Conservation (phyloP, 805 yeast genomes). For the Teunomyces cretensis region DNA sequence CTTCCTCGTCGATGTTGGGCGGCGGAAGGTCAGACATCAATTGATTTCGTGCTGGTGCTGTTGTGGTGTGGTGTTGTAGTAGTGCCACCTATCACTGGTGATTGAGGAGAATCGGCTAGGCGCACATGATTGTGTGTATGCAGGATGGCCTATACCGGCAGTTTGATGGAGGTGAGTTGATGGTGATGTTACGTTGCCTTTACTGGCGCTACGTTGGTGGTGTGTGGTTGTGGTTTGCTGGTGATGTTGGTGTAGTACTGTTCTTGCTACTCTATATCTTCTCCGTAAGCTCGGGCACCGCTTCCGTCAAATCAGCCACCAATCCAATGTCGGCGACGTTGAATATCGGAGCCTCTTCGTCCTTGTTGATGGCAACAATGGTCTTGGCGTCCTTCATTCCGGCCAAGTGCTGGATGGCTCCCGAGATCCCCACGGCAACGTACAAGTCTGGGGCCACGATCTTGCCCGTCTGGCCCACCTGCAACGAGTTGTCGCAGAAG, state of each 20-base stretch:
- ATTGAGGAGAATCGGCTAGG: neutral
- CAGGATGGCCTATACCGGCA: no score
- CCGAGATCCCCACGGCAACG: slow-evolving; percentile 90
- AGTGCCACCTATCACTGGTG: neutral
- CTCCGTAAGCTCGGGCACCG: slow-evolving; percentile 86
- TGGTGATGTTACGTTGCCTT: no score
- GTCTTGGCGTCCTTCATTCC: slow-evolving; percentile 97
- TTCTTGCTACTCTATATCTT: slow-evolving; percentile 45
- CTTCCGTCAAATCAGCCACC: slow-evolving; percentile 83
- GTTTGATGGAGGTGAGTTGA: no score
- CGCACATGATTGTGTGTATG: neutral
- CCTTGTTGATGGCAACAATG: slow-evolving; percentile 93
- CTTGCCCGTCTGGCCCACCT: slow-evolving; percentile 98
- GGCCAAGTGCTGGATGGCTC: slow-evolving; percentile 97
- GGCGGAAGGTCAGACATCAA: slow-evolving; percentile 1
- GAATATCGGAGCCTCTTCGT: slow-evolving; percentile 91
- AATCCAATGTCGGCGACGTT: slow-evolving; percentile 87
- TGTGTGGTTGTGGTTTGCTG: no score
- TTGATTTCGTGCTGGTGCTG: neutral
- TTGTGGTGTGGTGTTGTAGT: neutral
- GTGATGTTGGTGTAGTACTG: no score
- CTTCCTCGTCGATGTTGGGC: slow-evolving; percentile 8
- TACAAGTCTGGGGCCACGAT: slow-evolving; percentile 96
- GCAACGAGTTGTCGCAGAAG: slow-evolving; percentile 91
- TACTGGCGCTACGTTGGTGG: no score